These are phyloP conservation scores for Cytospora piceicola DNA, from an alignment of 2,329 filamentous ascomycete genomes.

Conservation along the genomic window DNA sequence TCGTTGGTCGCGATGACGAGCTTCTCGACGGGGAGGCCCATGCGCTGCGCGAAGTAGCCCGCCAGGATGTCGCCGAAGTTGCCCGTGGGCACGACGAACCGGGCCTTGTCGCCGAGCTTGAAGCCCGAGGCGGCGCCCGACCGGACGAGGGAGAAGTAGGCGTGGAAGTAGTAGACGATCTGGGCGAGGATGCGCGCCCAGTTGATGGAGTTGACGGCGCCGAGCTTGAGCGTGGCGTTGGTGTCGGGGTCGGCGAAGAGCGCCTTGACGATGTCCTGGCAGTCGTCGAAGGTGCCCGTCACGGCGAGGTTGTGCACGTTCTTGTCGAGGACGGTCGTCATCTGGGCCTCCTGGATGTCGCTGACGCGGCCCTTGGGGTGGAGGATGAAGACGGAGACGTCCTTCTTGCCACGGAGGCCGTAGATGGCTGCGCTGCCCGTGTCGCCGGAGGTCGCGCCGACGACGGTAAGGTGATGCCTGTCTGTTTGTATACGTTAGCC, in stretches of 20 bases:
- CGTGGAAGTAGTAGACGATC: constrained; percentile 95
- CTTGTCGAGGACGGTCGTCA: constrained; percentile 88
- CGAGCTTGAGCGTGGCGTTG: constrained; percentile 81
- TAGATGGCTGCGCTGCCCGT: constrained; percentile 97
- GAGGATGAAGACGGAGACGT: constrained; percentile 94
- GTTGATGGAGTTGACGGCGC: constrained; percentile 96
- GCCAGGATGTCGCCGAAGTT: constrained; percentile 97
- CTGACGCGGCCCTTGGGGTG: constrained; percentile 89
- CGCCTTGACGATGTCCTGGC: constrained; percentile 94
- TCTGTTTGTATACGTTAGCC: constrained; percentile 52
- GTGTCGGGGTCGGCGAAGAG: constrained; percentile 85
- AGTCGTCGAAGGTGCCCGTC: constrained; percentile 92
- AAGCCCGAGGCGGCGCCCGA: constrained; percentile 55
- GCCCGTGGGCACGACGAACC: constrained; percentile 90
- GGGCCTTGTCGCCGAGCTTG: constrained; percentile 68
- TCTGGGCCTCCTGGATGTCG: constrained; percentile 93
- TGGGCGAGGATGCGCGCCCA: constrained; percentile 94
- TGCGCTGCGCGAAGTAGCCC: constrained; percentile 77
- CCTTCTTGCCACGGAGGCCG: constrained; percentile 91
- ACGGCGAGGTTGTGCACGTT: constrained; percentile 95
- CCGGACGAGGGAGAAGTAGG: constrained; percentile 81
- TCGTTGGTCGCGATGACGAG: constrained; percentile 94
- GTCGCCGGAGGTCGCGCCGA: constrained; percentile 85
- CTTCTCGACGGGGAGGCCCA: constrained; percentile 75
- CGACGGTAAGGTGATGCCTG: constrained; percentile 80